A percentile compares a stretch with the other conserved stretches of the same genome.
phyloP scores from a whole-genome alignment of 2,329 filamentous ascomycete genomes.

The Aspergillus latus region DNA sequence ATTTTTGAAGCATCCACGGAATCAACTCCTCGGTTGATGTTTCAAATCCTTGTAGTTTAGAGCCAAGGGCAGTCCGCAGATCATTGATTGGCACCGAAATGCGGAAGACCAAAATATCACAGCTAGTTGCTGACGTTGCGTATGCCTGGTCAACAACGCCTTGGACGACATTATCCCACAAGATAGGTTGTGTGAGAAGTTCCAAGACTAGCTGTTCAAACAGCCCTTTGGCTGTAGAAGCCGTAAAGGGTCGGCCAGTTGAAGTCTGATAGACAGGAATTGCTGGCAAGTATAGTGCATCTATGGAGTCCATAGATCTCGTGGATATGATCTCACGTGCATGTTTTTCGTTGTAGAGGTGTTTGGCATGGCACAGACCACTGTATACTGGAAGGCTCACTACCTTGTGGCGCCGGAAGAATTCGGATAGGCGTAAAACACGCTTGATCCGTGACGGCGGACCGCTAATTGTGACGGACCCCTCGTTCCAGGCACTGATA shows the following conservation, averaged over 20 bases:
- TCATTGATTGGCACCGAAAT: conserved; percentile 11
- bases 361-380: conserved; percentile 42
- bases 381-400: conserved; percentile 28
- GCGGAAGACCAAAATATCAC: conserved; percentile 7
- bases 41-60: neutral
- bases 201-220: conserved; percentile 11
- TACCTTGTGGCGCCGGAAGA: conserved; percentile 24
- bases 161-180: conserved; percentile 12
- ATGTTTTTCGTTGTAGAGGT: conserved; percentile 44
- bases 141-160: conserved; percentile 6
- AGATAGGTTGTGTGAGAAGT: conserved; percentile 6
- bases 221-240: neutral
- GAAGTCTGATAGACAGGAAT: conserved; percentile 5
- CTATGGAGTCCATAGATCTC: neutral
- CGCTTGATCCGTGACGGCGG: conserved; percentile 27
- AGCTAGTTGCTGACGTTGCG: conserved; percentile 3
- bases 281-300: neutral
- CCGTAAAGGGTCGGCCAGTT: conserved; percentile 1
- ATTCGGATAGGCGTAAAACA: conserved; percentile 23
- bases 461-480: conserved; percentile 27
- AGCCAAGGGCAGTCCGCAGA: neutral
- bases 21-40: conserved; percentile 7
- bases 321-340: conserved; percentile 4
- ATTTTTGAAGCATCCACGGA: conserved; percentile 1
- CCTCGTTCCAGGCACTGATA: conserved; percentile 24